These are phyloP conservation scores for Atalantia buxifolia DNA, from an alignment of 345 rosid genomes.

Conservation along the genomic window DNA sequence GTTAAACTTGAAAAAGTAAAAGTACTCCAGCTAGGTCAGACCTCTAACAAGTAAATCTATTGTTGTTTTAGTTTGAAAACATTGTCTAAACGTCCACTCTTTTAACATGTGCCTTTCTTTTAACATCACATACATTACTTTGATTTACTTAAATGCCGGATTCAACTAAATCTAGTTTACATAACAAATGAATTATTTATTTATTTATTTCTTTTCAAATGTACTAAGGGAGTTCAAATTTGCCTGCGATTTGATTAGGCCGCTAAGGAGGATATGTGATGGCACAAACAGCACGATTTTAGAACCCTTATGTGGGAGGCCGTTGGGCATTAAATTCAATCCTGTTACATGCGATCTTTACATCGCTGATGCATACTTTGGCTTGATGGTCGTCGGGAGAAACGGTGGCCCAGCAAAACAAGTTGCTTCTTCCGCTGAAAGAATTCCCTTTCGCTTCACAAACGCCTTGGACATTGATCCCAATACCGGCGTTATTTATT, in stretches of 20 bases:
- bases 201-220: too few species aligned
- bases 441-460: conserved; percentile 35
- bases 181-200: too few species aligned
- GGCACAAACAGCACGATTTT: conserved; percentile 22
- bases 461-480: conserved; percentile 48
- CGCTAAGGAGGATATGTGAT: conserved; percentile 30
- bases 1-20: too few species aligned
- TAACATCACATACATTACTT: too few species aligned
- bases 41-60: too few species aligned
- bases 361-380: conserved; percentile 62
- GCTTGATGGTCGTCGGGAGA: conserved; percentile 42
- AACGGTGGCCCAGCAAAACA: conserved; percentile 38
- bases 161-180: too few species aligned
- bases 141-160: too few species aligned
- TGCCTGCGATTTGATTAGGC: conserved; percentile 13
- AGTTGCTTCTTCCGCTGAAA: conserved; percentile 27
- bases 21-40: too few species aligned
- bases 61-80: too few species aligned
- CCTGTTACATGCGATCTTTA: conserved; percentile 43
- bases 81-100: too few species aligned
- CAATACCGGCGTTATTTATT: conserved; percentile 38
- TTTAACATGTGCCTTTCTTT: too few species aligned
- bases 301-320: conserved; percentile 51
- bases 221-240: too few species aligned
- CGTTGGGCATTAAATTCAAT: conserved; percentile 47